Base-by-base conservation (phyloP, 495 filamentous ascomycete species). In the Podospora pseudopauciseta region DNA sequence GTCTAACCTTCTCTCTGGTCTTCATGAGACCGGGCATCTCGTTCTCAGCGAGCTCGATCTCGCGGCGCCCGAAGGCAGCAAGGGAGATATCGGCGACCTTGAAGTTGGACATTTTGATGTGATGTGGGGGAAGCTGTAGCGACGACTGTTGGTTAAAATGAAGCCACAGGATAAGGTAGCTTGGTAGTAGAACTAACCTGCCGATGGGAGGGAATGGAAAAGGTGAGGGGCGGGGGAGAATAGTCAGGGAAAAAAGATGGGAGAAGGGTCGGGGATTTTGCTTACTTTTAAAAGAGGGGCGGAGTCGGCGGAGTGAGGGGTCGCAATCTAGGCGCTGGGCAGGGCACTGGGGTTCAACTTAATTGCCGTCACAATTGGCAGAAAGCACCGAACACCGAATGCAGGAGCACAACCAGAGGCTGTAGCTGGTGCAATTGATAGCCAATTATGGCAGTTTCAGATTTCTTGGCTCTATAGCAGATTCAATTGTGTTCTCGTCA, bases 61-160 rank as follows among this genome's bases (percentile, higher is more conserved):
- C 95, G 79, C 94, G 94, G 84, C 95, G 95, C 81, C 95, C 95
- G 79, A 99, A 99, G 80, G 95, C 95, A 77, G 95, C 94, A 78
- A 98, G 89, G 78, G 90, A 92, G 82, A 99, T 91, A 86, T 99
- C 95, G 76, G 94, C 92, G 85, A 99, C 93, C 91, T 98, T 97
- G 89, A 90, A 95, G 81, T 91, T 94, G 78, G 89, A 85, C 83
- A 86, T 90, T 77, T 66, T 79, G 73, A 13, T 39, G 34, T 39
- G n/a, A 49, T 16, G 30, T 44, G 32, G 30, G 58, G 23, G 58
- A 23, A 27, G 32, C 30, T 26, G 23, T 61, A 4, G 27, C 11
- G 32, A 32, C 23, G 19, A 30, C n/a, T 2, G 16, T 30, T 4
- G 13, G 26, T 67, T 26, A 67, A 57, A 27, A 49, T 49, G 13